A percentile compares a stretch with the other conserved stretches of the same genome.
Conservation (phyloP, 2,329 filamentous ascomycete species). For the Cadophora luteo-olivacea region DNA sequence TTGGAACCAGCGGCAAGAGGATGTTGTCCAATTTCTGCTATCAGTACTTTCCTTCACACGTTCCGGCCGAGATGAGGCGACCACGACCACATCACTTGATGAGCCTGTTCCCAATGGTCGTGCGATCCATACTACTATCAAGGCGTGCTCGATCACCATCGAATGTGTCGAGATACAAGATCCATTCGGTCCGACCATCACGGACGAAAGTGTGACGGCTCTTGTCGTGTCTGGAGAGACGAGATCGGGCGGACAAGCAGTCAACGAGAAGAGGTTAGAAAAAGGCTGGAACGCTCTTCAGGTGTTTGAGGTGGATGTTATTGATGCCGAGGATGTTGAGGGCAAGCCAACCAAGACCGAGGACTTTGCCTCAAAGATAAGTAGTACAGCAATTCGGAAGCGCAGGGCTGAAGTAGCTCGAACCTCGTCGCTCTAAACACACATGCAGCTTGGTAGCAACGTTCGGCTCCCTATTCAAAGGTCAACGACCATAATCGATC, state of each 20-base stretch:
- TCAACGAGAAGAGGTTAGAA: constrained; percentile 82
- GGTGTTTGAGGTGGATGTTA: constrained; percentile 87
- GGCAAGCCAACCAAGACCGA: constrained; percentile 53
- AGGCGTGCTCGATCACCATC: constrained; percentile 66
- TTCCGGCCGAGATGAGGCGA: constrained; percentile 45
- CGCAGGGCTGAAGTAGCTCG: constrained; percentile 45
- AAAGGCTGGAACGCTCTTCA: constrained; percentile 79
- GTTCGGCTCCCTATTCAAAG: neutral
- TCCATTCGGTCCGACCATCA: constrained; percentile 88
- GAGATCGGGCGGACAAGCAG: constrained; percentile 78
- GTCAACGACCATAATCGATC: neutral
- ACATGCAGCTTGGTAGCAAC: neutral
- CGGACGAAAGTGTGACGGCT: constrained; percentile 77
- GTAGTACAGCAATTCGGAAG: constrained; percentile 83
- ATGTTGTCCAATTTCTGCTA: constrained; percentile 75
- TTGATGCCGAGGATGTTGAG: constrained; percentile 70
- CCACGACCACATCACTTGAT: constrained; percentile 40
- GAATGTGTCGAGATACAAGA: constrained; percentile 88
- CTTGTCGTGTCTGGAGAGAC: constrained; percentile 92
- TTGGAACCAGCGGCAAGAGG: constrained; percentile 76
- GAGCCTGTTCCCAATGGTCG: constrained; percentile 50
- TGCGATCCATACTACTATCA: constrained; percentile 63
- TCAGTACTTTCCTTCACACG: constrained; percentile 59
- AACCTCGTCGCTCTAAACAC: constrained; percentile 14
- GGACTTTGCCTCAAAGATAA: constrained; percentile 83